Evolutionary conservation across 2,329 filamentous ascomycete species (phyloP), one percentile per base, ranked within the genome.

Genomic region (Colletotrichum lini): DNA sequence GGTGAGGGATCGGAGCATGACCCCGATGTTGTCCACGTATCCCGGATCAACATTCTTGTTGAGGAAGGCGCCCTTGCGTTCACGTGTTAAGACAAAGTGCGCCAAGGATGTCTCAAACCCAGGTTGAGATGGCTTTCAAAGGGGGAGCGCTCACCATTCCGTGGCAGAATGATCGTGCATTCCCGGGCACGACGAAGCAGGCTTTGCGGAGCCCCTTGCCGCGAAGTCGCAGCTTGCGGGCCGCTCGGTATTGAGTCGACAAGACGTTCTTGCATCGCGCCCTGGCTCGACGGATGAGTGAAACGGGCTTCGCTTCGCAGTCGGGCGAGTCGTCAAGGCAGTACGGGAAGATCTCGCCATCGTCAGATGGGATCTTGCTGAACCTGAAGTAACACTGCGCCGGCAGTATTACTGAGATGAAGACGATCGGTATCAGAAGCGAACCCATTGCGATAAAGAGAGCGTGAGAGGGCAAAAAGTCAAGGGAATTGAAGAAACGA

Each of bases 11-110:
- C 49, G 44, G 16, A 73, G 16, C 23, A 75, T 45, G 5, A 50
- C 42, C 15, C 47, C 42, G 23, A 72, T 61, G 50, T 75, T 67
- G 5, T 73, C 44, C 40, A 64, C 64, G 57, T 72, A 76, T 40
- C 67, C 67, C 12, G 40, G 35, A 8, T 73, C 66, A 4, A 75
- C 30, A 10, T 70, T 68, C 63, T 74, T 74, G 65, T 75, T 74
- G 47, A 76, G 61, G 35, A 73, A 74, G 2, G 70, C 50, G 23
- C 58, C 61, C 74, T 73, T 18, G n/a, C 30, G 23, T 40, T 21
- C 16, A 42, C 50, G 47, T 35, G 40, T 53, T 56, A 35, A 70
- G 49, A 52, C 59, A 56, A 52, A 45, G n/a, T 57, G 40, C 30
- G 54, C 59, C 35, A 50, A n/a, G 45, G 23, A 40, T 70, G 66